These are phyloP conservation scores for Serendipita sp. DNA, from an alignment of 1,284 basidiomycete species.

Conservation along the genomic window DNA sequence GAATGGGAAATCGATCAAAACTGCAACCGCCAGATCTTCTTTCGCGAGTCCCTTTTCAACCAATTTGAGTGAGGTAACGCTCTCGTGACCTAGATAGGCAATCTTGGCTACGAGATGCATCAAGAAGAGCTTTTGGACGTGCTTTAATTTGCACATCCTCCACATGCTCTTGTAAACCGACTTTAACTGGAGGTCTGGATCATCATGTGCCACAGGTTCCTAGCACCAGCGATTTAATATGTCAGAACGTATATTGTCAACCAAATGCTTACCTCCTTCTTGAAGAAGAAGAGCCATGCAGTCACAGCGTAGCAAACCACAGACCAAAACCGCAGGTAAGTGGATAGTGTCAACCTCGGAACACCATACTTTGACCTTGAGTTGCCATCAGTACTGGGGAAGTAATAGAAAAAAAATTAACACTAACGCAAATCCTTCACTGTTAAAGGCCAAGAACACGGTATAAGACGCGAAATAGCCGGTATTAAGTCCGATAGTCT, in stretches of 20 bases:
- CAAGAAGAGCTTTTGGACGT: constrained; percentile 79
- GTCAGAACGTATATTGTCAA: background rate
- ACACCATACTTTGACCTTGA: constrained; percentile 67
- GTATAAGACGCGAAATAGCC: constrained; percentile 96
- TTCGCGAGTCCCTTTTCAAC: constrained; percentile 93
- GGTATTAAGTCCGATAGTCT: constrained; percentile 93
- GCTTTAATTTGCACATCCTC: constrained; percentile 81
- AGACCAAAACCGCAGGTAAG: constrained; percentile 82
- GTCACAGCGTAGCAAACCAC: constrained; percentile 73
- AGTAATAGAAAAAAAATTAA: background rate
- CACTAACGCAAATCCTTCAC: constrained; percentile 76
- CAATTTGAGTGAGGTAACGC: constrained; percentile 84
- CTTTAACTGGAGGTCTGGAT: constrained; percentile 80
- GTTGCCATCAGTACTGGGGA: constrained; percentile 5
- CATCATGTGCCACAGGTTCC: constrained; percentile 58
- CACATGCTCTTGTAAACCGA: constrained; percentile 92
- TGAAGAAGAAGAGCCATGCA: constrained; percentile 75
- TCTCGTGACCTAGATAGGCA: constrained; percentile 91
- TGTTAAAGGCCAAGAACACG: constrained; percentile 94
- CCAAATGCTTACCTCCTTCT: constrained; percentile 55
- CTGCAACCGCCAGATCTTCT: constrained; percentile 89
- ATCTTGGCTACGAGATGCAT: constrained; percentile 90
- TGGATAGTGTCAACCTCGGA: constrained; percentile 66
- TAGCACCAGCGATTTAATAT: constrained; percentile 19
- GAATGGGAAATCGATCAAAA: constrained; percentile 95